phyloP scores from a whole-genome alignment of 2,329 filamentous ascomycete genomes.

The Metarhizium album region DNA sequence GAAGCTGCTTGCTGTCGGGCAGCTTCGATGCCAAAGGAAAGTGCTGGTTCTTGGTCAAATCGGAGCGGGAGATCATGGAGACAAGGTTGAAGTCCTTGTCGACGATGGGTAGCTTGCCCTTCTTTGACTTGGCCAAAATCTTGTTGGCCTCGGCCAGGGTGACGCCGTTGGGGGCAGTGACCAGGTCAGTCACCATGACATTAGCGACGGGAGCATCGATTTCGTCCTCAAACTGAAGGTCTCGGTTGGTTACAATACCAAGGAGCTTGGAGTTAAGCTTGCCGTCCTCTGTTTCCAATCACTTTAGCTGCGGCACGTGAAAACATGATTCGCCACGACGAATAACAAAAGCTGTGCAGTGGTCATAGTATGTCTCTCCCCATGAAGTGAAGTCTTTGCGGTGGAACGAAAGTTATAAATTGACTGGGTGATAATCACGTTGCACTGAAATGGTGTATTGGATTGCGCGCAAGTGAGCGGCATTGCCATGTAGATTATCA shows the following conservation, averaged over 20 bases:
- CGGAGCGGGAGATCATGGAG: conserved; percentile 86
- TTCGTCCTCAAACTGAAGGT: conserved; percentile 91
- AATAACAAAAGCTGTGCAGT: conserved; percentile 11
- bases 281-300: conserved; percentile 60
- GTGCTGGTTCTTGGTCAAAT: conserved; percentile 97
- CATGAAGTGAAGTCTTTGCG: conserved; percentile 80
- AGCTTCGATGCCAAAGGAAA: conserved; percentile 96
- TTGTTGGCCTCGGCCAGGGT: conserved; percentile 82
- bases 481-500: conserved; percentile 11
- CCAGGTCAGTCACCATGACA: conserved; percentile 92
- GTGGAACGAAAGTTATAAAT: conserved; percentile 99
- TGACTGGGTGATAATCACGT: conserved; percentile 67
- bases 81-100: conserved; percentile 76
- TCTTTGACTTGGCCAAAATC: conserved; percentile 90
- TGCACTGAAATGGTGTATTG: conserved; percentile 11
- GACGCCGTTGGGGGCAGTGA: conserved; percentile 77
- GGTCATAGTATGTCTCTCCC: conserved; percentile 46
- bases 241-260: conserved; percentile 94
- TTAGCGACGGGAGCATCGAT: conserved; percentile 61
- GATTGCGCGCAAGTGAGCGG: conserved; percentile 2
- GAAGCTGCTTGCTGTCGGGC: conserved; percentile 92
- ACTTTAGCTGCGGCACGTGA: conserved; percentile 6
- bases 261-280: conserved; percentile 91
- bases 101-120: conserved; percentile 93
- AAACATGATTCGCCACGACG: not conserved